These are phyloP conservation scores for Hibiscus syriacus DNA, from an alignment of 345 rosid genomes.

Conservation along the genomic window DNA sequence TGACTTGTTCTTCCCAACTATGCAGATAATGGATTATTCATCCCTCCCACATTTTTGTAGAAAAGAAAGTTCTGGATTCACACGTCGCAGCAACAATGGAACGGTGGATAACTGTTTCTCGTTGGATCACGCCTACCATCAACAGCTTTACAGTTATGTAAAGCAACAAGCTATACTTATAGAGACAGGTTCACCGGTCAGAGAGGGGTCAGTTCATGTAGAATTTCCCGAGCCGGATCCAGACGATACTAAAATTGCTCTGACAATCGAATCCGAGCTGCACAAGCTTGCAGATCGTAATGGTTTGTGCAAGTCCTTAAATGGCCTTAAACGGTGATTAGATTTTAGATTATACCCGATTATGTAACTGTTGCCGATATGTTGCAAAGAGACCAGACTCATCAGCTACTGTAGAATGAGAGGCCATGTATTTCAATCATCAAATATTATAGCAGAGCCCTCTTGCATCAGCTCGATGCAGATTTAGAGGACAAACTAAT, in stretches of 20 bases:
- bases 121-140: constrained; percentile 75
- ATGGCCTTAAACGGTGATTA: constrained; percentile 29
- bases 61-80: constrained; percentile 70
- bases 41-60: constrained; percentile 93
- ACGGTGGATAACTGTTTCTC: constrained; percentile 64
- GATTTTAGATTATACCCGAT: constrained; percentile 13
- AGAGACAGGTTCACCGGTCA: constrained; percentile 35
- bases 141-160: constrained; percentile 63
- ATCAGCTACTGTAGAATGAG: constrained; percentile 18
- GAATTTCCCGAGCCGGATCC: constrained; percentile 52
- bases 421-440: constrained; percentile 1
- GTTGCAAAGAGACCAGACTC: background rate
- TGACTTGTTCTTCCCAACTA: constrained; percentile 14
- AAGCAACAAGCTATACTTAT: constrained; percentile 41
- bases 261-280: constrained; percentile 63
- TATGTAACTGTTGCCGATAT: background rate
- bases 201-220: constrained; percentile 78
- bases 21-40: constrained; percentile 80
- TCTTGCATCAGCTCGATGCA: constrained; percentile 45
- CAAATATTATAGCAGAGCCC: background rate
- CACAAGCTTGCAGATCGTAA: constrained; percentile 43
- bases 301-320: too few species aligned
- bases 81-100: constrained; percentile 37
- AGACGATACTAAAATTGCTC: constrained; percentile 46
- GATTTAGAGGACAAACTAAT: constrained; percentile 12